Base-by-base conservation (phyloP, 2,329 filamentous ascomycete genomes). In the Penicillium concentricum region DNA sequence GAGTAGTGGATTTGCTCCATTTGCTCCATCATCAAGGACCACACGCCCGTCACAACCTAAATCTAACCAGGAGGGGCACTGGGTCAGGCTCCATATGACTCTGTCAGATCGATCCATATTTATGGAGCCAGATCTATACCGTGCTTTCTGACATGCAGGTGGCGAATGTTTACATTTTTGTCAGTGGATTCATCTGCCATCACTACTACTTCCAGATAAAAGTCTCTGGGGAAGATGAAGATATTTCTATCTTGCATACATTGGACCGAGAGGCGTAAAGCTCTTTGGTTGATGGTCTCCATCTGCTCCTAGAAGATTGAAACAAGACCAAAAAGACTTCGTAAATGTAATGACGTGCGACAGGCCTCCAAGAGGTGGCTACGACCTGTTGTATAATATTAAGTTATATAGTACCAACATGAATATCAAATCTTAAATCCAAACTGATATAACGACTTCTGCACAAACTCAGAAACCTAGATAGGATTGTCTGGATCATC, bases 1-100 rank as follows among this genome's bases (percentile, higher is more conserved):
- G 62, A 64, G 61, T 34, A 49, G 51, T 54, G 45, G 46, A 18
- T 49, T 54, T 42, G 44, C 44, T 48, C 57, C 61, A 58, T 61
- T 51, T 44, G 16, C 57, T 53, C 57, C 30, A 32, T 34, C 38
- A 32, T 18, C 26, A 32, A 28, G 28, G 9, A 51, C 57, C 59
- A 61, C 56, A 59, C 55, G 37, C 32, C 15, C 42, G 51, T 43
- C 43, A 22, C n/a, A 51, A 45, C 51, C 47, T 52, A 56, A 61
- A 47, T 49, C 48, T 46, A 26, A 38, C n/a, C 38, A 41, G 34
- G 49, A 61, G 62, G 61, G 62, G 59, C 62, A 34, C 51, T 57
- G 59, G 57, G 54, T 49, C 56, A 46, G 44, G 44, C 38, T 51
- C 56, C 59, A 54, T 52, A 47, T 49, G 26, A 20, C 24, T 28